These are phyloP conservation scores for Fusarium palustre DNA, from an alignment of 2,329 filamentous ascomycete species.

Conservation along the genomic window DNA sequence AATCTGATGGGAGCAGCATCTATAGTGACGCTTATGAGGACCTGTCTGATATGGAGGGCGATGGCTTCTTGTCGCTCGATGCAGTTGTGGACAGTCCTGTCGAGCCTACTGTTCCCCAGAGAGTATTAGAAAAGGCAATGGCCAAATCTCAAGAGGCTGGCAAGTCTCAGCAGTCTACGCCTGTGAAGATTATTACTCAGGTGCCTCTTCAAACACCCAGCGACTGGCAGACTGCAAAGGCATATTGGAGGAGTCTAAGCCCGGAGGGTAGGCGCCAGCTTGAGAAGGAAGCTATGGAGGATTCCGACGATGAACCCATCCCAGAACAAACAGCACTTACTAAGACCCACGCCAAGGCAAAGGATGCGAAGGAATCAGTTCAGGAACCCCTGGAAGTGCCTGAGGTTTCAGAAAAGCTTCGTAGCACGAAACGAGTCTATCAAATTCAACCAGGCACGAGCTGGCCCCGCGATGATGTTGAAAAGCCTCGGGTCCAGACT, in stretches of 20 bases:
- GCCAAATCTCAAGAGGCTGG: constrained; percentile 35
- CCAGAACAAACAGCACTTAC: constrained; percentile 44
- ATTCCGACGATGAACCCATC: constrained; percentile 61
- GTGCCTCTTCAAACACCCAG: constrained; percentile 43
- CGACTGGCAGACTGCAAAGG: constrained; percentile 76
- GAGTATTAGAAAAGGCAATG: constrained; percentile 43
- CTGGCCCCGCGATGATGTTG: constrained; percentile 41
- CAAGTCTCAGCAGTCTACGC: constrained; percentile 2
- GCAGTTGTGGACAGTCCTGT: constrained; percentile 74
- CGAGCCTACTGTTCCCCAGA: constrained; percentile 37
- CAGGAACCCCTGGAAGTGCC: constrained; percentile 19
- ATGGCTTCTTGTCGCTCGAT: constrained; percentile 78
- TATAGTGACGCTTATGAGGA: constrained; percentile 85
- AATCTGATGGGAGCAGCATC: constrained; percentile 65
- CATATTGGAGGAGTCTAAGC: constrained; percentile 76
- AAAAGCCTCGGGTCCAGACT: constrained; percentile 13
- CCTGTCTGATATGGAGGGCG: constrained; percentile 71
- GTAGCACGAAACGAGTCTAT: constrained; percentile 49
- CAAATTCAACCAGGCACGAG: constrained; percentile 55
- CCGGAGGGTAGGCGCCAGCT: constrained; percentile 72
- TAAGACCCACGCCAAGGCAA: constrained; percentile 56
- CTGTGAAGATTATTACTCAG: background rate
- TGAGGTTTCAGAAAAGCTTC: constrained; percentile 17
- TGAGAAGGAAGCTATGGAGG: constrained; percentile 67
- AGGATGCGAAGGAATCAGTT: constrained; percentile 10